Evolutionary conservation across 805 yeast species (phyloP), one percentile per base, ranked within the genome.

Genomic region (Metschnikowia cubensis): DNA sequence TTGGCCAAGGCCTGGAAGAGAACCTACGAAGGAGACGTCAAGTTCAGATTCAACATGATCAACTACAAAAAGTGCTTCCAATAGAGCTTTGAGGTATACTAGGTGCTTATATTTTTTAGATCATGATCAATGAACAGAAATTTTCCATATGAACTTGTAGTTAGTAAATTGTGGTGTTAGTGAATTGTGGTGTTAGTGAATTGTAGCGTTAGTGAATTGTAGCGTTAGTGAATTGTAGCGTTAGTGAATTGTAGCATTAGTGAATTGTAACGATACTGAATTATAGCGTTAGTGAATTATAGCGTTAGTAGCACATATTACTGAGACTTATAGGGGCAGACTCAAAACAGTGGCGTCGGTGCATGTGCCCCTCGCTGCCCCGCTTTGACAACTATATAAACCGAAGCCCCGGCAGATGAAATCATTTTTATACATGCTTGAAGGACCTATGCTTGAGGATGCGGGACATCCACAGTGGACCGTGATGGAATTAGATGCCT

Each of bases 61-160:
- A 49, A 49, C 22, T 49, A 51, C 36, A 46, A 46, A 41, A 51
- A 51, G 45, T 45, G n/a, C 39, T 51, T 51, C 40, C 35, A n/a
- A 34, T 25, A 25, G 29, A 25, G 29, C 13, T 25, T 25, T 25
- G 10, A 10, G 10, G 29, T 8, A 10, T 8, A 25, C 8, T 3
- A 8, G 29, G 29, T 25, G 29, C 8, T 25, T 4, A 25, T 25
- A 25, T 10, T 8, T 25, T 25, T 4, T 25, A 25, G 29, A 25
- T 8, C 11, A 25, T 25, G 4, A 10, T 25, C 29, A 25, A 25
- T 25, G 10, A 3, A 25, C 29, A 8, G 4, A 25, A 25, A 25
- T 25, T 8, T 11, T 25, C 4, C 21, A 20, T 20, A 20, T 20
- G 35, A 13, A n/a, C n/a, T n/a, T n/a, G n/a, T n/a, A n/a, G n/a